Percentiles rank a stretch among this genome's conserved stretches.
Conservation (phyloP, 192 early-diverging fungal species). For the Gamsiella multidivaricata region DNA sequence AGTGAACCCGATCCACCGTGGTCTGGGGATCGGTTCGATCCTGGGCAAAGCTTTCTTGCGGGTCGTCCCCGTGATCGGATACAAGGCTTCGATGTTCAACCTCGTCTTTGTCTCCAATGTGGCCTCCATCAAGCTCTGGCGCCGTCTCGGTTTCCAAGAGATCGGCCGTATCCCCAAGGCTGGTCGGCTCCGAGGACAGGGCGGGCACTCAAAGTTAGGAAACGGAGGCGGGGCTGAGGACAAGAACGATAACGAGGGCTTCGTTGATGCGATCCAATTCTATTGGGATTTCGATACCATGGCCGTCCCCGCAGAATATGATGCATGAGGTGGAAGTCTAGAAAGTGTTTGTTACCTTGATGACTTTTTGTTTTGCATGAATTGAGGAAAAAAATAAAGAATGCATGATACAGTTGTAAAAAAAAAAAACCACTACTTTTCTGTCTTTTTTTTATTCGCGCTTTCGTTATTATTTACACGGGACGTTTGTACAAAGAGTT, state of each 20-base stretch:
- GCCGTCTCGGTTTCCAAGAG: conserved; percentile 70
- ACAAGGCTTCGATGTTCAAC: conserved; percentile 82
- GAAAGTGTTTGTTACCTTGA: not conserved
- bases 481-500: not conserved
- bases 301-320: conserved; percentile 36
- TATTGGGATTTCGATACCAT: conserved; percentile 77
- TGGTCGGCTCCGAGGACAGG: conserved; percentile 61
- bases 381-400: not conserved
- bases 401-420: not conserved
- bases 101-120: conserved; percentile 80
- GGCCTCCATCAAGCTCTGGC: conserved; percentile 74
- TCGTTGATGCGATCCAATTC: conserved; percentile 79
- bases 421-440: too few relatives aligned
- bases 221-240: not conserved
- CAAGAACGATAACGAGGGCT: conserved; percentile 50
- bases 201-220: conserved; percentile 15
- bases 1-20: conserved; percentile 55
- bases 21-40: conserved; percentile 68
- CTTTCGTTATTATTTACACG: not conserved
- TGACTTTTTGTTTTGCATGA: conserved; percentile 6
- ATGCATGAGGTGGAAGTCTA: conserved; percentile 4
- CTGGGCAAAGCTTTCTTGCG: conserved; percentile 71
- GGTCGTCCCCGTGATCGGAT: conserved; percentile 74
- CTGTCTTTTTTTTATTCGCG: not conserved
- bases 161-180: conserved; percentile 77